Conservation (phyloP, 2,329 filamentous ascomycete species). For the Fonsecaea pedrosoi region DNA sequence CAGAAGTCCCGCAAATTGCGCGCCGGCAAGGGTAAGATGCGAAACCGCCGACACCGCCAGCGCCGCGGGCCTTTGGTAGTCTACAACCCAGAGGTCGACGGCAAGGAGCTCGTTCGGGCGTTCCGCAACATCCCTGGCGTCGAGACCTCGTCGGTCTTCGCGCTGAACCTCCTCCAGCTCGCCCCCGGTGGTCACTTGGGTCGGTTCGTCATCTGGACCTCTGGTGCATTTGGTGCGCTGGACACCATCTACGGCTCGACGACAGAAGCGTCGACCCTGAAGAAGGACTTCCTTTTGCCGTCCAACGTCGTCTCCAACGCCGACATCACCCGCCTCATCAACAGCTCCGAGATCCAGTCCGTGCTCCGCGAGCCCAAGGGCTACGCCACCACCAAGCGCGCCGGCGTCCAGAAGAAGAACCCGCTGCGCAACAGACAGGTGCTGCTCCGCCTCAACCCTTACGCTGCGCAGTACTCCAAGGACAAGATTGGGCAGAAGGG, state of each 20-base stretch:
- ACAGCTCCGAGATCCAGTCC: conserved; percentile 97
- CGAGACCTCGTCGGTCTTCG: conserved; percentile 91
- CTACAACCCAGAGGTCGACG: conserved; percentile 94
- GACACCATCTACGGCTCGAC: conserved; percentile 97
- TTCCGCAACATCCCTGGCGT: conserved; percentile 99
- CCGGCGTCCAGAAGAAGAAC: conserved; percentile 99
- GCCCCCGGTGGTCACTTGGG: conserved; percentile 98
- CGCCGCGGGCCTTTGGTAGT: conserved; percentile 97
- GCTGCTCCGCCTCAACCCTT: conserved; percentile 97
- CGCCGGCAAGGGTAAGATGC: conserved; percentile 98
- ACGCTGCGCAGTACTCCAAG: conserved; percentile 88
- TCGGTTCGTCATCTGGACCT: conserved; percentile 99
- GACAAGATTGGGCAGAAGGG: conserved; percentile 78
- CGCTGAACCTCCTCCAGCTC: conserved; percentile 98
- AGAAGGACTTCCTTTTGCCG: conserved; percentile 99
- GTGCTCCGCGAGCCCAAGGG: conserved; percentile 93
- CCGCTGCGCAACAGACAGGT: conserved; percentile 99
- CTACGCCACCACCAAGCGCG: conserved; percentile 85
- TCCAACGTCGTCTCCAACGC: conserved; percentile 91
- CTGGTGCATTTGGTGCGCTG: conserved; percentile 92
- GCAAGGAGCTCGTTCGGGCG: conserved; percentile 88
- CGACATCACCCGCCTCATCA: conserved; percentile 97
- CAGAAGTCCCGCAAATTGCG: conserved; percentile 95
- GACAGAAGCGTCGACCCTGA: conserved; percentile 84
- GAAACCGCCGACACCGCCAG: conserved; percentile 95